phyloP scores from a whole-genome alignment of 352 stramenopile genomes.

The Phytophthora podocarpi region DNA sequence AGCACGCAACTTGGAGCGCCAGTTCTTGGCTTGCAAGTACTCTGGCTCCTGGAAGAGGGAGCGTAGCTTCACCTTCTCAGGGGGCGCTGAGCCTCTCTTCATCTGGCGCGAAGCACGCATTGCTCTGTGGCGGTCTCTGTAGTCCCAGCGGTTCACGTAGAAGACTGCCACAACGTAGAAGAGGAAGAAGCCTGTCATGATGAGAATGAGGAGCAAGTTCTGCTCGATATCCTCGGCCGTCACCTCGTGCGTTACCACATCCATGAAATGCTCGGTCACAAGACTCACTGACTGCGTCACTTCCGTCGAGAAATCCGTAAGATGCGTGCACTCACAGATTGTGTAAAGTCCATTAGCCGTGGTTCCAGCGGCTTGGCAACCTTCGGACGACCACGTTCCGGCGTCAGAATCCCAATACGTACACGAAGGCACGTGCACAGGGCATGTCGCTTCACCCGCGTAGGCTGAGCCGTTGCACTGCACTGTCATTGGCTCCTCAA shows the following conservation, averaged over 20 bases:
- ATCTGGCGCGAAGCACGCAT: conserved; percentile 38
- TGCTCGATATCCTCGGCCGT: conserved; percentile 61
- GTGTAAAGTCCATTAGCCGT: conserved; percentile 70
- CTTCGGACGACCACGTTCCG: conserved; percentile 62
- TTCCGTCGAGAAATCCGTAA: conserved; percentile 77
- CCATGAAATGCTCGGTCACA: conserved; percentile 66
- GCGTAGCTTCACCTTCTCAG: conserved; percentile 57
- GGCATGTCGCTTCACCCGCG: conserved; percentile 55
- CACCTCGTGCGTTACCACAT: conserved; percentile 59
- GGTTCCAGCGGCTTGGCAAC: conserved; percentile 54
- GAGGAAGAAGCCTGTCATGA: conserved; percentile 56
- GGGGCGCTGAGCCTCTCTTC: conserved; percentile 26
- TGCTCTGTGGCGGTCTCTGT: conserved; percentile 49
- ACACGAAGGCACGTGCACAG: conserved; percentile 49
- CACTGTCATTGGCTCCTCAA: conserved; percentile 42
- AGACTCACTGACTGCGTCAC: conserved; percentile 60
- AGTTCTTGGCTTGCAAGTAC: conserved; percentile 55
- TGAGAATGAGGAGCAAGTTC: conserved; percentile 59
- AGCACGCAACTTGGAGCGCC: conserved; percentile 47
- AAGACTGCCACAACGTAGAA: conserved; percentile 58
- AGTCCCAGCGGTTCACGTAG: conserved; percentile 71
- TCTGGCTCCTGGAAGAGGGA: conserved; percentile 71
- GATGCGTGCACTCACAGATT: conserved; percentile 74
- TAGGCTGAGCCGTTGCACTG: conserved; percentile 63
- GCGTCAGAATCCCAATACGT: conserved; percentile 59